phyloP scores from a whole-genome alignment of 495 filamentous ascomycete species.

The Podospora didyma region DNA sequence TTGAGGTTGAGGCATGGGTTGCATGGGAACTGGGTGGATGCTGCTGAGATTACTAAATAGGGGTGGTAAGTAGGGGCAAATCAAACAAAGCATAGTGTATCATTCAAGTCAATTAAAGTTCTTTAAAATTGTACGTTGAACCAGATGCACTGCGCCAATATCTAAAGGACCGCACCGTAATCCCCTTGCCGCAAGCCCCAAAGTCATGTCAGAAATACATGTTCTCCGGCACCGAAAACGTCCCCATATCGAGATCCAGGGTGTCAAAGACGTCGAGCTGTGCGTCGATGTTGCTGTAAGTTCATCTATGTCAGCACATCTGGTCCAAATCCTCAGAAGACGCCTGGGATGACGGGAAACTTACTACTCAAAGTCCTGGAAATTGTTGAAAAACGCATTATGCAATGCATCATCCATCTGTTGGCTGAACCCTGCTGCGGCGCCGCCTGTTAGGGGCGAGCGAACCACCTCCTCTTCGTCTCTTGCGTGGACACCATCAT shows the following conservation, averaged over 20 bases:
- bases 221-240: neutral
- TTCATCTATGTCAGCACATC: neutral
- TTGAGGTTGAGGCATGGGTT: slow-evolving; percentile 9
- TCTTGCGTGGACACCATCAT: too few species aligned
- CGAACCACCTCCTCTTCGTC: neutral
- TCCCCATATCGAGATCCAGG: slow-evolving; percentile 9
- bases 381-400: slow-evolving; percentile 4
- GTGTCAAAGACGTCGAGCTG: slow-evolving; percentile 5
- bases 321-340: too few species aligned
- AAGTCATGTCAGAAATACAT: slow-evolving; percentile 1
- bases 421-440: neutral
- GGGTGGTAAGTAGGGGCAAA: neutral
- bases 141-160: too few species aligned
- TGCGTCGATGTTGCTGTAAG: slow-evolving; percentile 4
- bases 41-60: neutral
- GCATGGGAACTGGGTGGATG: slow-evolving; percentile 16
- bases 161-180: too few species aligned
- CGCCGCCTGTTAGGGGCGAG: neutral
- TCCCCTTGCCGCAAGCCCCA: neutral
- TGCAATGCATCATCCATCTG: neutral
- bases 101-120: too few species aligned
- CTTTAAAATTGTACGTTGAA: too few species aligned
- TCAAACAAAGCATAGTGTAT: too few species aligned
- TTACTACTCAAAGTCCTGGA: slow-evolving; percentile 1
- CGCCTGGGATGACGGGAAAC: neutral